Evolutionary conservation across 1,284 basidiomycete species (phyloP).

Genomic region (Cryptococcus floricola): DNA sequence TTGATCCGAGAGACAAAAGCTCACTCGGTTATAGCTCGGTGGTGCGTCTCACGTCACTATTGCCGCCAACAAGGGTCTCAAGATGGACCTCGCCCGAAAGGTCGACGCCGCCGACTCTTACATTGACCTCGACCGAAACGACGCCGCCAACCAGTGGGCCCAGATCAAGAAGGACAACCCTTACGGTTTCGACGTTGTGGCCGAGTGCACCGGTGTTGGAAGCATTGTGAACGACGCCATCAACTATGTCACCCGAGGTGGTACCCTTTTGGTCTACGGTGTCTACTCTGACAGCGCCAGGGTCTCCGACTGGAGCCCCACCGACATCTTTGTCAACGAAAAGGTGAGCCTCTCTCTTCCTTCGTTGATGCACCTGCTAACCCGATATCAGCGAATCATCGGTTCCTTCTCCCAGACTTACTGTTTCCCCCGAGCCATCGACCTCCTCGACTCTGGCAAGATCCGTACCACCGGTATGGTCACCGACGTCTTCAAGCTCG

Average conservation of each 20-base stretch:
- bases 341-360: constrained; percentile 57
- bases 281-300: constrained; percentile 65
- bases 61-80: constrained; percentile 74
- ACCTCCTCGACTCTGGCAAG: constrained; percentile 80
- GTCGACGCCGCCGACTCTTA: constrained; percentile 74
- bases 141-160: constrained; percentile 74
- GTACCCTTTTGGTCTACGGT: constrained; percentile 54
- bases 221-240: constrained; percentile 73
- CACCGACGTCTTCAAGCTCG: constrained; percentile 68
- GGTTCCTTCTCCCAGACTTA: constrained; percentile 79
- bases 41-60: constrained; percentile 72
- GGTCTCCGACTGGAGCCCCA: constrained; percentile 71
- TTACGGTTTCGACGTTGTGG: constrained; percentile 82
- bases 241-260: constrained; percentile 69
- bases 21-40: constrained; percentile 53
- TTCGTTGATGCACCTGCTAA: neutral
- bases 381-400: constrained; percentile 54
- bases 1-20: neutral
- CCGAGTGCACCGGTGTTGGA: constrained; percentile 80
- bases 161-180: constrained; percentile 72
- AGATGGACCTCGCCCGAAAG: constrained; percentile 73
- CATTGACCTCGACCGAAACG: constrained; percentile 70
- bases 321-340: constrained; percentile 80
- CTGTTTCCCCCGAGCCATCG: constrained; percentile 82
- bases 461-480: constrained; percentile 77